These are phyloP conservation scores for Daldinia childiae DNA, from an alignment of 495 filamentous ascomycete species.

Conservation along the genomic window DNA sequence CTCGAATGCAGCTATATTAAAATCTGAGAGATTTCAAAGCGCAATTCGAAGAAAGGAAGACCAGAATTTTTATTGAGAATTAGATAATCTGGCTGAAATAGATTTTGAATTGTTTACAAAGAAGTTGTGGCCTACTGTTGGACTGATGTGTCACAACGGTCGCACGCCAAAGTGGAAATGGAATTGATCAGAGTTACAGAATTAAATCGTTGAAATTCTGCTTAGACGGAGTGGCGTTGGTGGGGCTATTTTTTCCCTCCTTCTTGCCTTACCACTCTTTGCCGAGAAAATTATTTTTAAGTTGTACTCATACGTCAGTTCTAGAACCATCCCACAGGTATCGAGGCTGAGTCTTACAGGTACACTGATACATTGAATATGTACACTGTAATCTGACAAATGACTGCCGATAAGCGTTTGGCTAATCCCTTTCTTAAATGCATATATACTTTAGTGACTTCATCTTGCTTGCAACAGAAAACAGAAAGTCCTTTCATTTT, in stretches of 20 bases:
- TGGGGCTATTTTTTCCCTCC: slow-evolving; percentile 35
- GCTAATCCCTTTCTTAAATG: too few relatives aligned
- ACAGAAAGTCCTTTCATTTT: background rate
- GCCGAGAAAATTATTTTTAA: slow-evolving; percentile 12
- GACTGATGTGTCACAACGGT: slow-evolving; percentile 14
- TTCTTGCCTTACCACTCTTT: slow-evolving; percentile 18
- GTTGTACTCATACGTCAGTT: slow-evolving; percentile 37
- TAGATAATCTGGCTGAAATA: background rate
- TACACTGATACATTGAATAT: background rate
- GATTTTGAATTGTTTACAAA: slow-evolving; percentile 7
- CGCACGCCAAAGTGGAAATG: slow-evolving; percentile 13
- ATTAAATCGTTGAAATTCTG: slow-evolving; percentile 37
- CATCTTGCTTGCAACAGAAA: background rate
- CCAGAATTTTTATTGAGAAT: background rate
- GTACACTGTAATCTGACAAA: background rate
- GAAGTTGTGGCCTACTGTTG: slow-evolving; percentile 1
- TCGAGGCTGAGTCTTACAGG: slow-evolving; percentile 12
- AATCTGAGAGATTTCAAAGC: background rate
- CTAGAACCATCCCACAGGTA: slow-evolving; percentile 19
- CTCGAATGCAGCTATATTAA: slow-evolving; percentile 6
- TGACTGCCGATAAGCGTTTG: background rate
- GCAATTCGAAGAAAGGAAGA: background rate
- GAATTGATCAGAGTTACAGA: slow-evolving; percentile 31
- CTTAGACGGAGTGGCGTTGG: slow-evolving; percentile 34
- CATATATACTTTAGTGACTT: background rate